These are phyloP conservation scores for Aspergillus sp. DNA, from an alignment of 2,329 filamentous ascomycete species.

Conservation along the genomic window DNA sequence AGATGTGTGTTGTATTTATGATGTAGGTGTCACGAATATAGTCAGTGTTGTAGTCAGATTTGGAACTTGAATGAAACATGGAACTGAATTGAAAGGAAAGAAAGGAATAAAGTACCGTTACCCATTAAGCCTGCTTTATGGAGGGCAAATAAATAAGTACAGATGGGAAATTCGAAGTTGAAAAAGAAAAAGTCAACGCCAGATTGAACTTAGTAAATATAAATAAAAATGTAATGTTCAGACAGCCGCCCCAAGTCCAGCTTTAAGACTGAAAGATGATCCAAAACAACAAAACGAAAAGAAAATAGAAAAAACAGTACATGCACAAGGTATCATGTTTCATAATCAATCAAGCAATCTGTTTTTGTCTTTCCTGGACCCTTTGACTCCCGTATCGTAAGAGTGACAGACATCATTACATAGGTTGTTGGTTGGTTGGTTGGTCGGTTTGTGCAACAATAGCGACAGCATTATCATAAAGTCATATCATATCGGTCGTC, in stretches of 20 bases:
- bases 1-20: background rate
- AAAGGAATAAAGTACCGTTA: background rate
- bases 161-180: no score
- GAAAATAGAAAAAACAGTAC: constrained; percentile 9
- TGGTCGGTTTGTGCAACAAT: background rate
- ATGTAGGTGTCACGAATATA: background rate
- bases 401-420: background rate
- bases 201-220: background rate
- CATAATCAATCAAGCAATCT: constrained; percentile 3
- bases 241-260: constrained; percentile 17
- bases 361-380: constrained; percentile 4
- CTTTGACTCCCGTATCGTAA: background rate
- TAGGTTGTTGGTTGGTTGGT: background rate
- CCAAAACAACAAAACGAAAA: background rate
- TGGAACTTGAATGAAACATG: background rate
- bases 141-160: background rate
- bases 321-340: constrained; percentile 6
- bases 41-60: background rate
- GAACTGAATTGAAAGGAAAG: no score
- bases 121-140: constrained; percentile 11
- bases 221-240: constrained; percentile 12
- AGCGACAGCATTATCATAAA: background rate
- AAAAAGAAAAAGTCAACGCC: background rate
- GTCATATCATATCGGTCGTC: background rate
- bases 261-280: constrained; percentile 5